A percentile compares a stretch with the other conserved stretches of the same genome.
Evolutionary conservation across 768 basidiomycete species (phyloP).

Genomic region (Infundibulicybe gibba): DNA sequence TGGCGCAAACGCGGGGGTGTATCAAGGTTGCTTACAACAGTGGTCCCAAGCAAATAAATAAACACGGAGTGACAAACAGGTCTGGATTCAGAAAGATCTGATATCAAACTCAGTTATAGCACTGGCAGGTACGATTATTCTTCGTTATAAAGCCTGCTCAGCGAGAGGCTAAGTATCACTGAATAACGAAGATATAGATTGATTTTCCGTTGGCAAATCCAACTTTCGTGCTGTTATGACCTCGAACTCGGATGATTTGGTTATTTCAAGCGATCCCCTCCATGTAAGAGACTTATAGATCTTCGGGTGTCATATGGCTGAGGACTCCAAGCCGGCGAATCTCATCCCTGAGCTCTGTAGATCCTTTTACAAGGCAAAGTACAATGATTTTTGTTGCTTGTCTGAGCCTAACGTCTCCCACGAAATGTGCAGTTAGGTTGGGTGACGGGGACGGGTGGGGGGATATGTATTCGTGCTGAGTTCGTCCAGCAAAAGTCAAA

Average conservation of each 20-base stretch:
- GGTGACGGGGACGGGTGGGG: slow-evolving; percentile 89
- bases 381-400: slow-evolving; percentile 1
- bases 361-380: slow-evolving; percentile 63
- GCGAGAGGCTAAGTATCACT: too few relatives aligned
- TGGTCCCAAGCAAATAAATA: too few relatives aligned
- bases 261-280: slow-evolving; percentile 56
- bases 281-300: slow-evolving; percentile 41
- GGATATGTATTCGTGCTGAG: slow-evolving; percentile 69
- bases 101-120: too few relatives aligned
- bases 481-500: not conserved
- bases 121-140: too few relatives aligned
- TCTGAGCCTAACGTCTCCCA: slow-evolving; percentile 4
- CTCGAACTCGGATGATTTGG: slow-evolving; percentile 41
- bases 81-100: too few relatives aligned
- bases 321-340: slow-evolving; percentile 69
- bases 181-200: too few relatives aligned
- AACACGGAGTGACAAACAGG: too few relatives aligned
- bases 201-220: too few relatives aligned
- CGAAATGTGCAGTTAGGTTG: slow-evolving; percentile 58
- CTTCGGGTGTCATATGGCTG: not conserved
- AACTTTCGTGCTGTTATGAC: not conserved
- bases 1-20: too few relatives aligned
- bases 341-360: slow-evolving; percentile 84
- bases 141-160: too few relatives aligned
- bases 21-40: too few relatives aligned